Evolutionary conservation across 2,329 filamentous ascomycete genomes (phyloP).

Genomic region (Calycina marina): DNA sequence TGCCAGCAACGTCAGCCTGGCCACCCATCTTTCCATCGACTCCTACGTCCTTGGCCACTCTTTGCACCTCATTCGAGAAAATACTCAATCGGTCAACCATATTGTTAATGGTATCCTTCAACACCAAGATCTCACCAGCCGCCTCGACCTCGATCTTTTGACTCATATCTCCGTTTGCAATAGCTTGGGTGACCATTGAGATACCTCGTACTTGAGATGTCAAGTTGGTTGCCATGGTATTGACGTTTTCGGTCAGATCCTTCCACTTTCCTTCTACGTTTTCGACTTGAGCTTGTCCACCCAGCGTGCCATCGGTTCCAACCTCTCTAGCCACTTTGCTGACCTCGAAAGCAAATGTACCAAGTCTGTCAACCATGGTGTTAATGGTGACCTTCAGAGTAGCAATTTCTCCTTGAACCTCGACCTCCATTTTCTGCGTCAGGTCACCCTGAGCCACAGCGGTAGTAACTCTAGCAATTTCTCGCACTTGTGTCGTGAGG

Average conservation of each 20-base stretch:
- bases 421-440: slow-evolving; percentile 89
- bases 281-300: slow-evolving; percentile 84
- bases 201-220: slow-evolving; percentile 73
- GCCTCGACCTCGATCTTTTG: slow-evolving; percentile 92
- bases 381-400: slow-evolving; percentile 97
- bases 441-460: slow-evolving; percentile 89
- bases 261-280: slow-evolving; percentile 98
- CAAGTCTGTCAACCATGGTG: slow-evolving; percentile 94
- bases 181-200: slow-evolving; percentile 85
- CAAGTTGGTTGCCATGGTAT: slow-evolving; percentile 57
- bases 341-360: slow-evolving; percentile 92
- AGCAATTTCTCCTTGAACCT: slow-evolving; percentile 85
- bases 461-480: slow-evolving; percentile 93
- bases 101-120: slow-evolving; percentile 97
- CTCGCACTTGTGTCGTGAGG: slow-evolving; percentile 89
- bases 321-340: slow-evolving; percentile 92
- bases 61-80: slow-evolving; percentile 91
- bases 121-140: slow-evolving; percentile 81
- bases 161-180: slow-evolving; percentile 90
- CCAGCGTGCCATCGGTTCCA: slow-evolving; percentile 87
- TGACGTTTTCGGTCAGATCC: slow-evolving; percentile 83
- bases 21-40: slow-evolving; percentile 98
- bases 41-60: slow-evolving; percentile 90
- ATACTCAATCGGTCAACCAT: slow-evolving; percentile 93
- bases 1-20: slow-evolving; percentile 83